Base-by-base conservation (phyloP, 225 moss, liverwort and hornwort genomes). In the Anthoceros angustus region DNA sequence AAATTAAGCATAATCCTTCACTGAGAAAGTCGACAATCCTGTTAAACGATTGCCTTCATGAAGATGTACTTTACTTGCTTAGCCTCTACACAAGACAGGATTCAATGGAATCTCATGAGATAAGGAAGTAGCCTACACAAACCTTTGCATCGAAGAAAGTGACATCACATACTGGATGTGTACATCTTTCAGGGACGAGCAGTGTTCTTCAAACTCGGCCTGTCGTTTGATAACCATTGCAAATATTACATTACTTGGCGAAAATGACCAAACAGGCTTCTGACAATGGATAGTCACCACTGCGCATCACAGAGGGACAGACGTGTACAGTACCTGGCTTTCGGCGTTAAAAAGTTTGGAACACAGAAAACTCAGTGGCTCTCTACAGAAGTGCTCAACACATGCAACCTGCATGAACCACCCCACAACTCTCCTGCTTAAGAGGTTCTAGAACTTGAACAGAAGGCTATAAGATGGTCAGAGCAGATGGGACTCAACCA, bases 341-440 rank as follows among this genome's bases (percentile, higher is more conserved):
- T 79, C 78, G 68, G 77, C 77, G 68, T 75, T 79, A 38, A 98
- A 77, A 64, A 87, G 78, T 68, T 74, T 82, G 46, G 75, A 82
- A 74, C 84, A 87, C 64, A 98, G 61, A 62, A 98, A 92, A 82
- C 98, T 98, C 64, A 92, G 77, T 32, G 92, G 86, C 66, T 92
- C 87, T 39, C 72, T 86, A 80, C 87, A 98, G 64, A 89, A 98
- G 74, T 98, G 98, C 70, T 92, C 98, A 80, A 89, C 77, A 66
- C 84, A 89, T 25, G 92, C 89, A 64, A 92, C 79, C 95, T 98
- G 86, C 77, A 75, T 55, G 23, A 12, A 12, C 46, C 32, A 32
- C 4, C 32, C 32, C 32, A 32, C 32, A 32, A 1, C 32, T 32
- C 32, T 32, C 32, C 32, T 32, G 32, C 32, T 32, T 32, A 1